Evolutionary conservation across 768 basidiomycete genomes (phyloP), one percentile per base, ranked within the genome.

Genomic region (Thelephora ganbajun): DNA sequence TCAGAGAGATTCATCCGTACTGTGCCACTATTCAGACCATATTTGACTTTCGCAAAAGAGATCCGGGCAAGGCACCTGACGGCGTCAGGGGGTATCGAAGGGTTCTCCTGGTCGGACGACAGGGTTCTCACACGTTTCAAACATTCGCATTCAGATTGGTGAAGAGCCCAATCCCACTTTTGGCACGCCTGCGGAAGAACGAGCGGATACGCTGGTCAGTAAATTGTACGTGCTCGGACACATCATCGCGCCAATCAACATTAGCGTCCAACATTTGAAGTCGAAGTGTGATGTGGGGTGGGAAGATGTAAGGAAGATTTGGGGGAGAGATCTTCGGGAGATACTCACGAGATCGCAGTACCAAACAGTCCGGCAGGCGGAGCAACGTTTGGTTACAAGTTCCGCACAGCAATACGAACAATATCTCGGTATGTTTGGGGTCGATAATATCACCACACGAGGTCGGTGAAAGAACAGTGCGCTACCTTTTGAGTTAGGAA

Each of bases 131-230:
- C 66, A 83, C 80, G 82, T 46, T 63, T 65, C 47, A 70, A 70
- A 7, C 93, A 64, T 0, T 87, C 80, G 5, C 94, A 97, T 69
- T 97, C 93, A 1, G 62, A 60, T 61, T 81, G 86, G 61, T 96
- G 93, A 2, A 73, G 33, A 0, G 57, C 18, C 91, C 89, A 91
- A 54, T 88, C 89, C 23, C 61, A 58, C 35, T 64, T 77, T 66
- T 90, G 87, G 56, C 88, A 91, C 35, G 59, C 59, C 80, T 87
- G 14, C 9, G 26, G 54, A 2, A 48, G 39, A 2, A 22, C 37
- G 50, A n/a, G 35, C 14, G 18, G 11, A 13, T 22, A 43, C 51
- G 35, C 35, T 35, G 18, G 19, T 22, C 13, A 22, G 20, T 22
- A 44, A 22, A 44, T 44, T 16, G 43, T 6, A 44, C 12, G 14